phyloP scores from a whole-genome alignment of 2,329 filamentous ascomycete species.

The Aspergillus alliaceus region DNA sequence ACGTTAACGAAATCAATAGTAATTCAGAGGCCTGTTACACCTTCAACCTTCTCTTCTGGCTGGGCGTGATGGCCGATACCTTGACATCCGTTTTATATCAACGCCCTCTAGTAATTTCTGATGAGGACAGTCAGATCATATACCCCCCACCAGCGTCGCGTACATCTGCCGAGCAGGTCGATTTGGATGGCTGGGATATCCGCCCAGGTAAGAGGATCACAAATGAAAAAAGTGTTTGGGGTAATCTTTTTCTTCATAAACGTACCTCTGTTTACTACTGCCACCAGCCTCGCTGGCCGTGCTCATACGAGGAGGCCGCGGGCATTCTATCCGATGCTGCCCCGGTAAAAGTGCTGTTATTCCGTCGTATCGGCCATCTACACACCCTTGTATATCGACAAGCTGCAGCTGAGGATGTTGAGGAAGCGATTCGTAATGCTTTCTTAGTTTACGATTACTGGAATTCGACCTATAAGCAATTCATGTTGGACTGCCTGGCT shows the following conservation, averaged over 20 bases:
- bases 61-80: constrained; percentile 61
- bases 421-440: not conserved
- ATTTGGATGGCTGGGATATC: not conserved
- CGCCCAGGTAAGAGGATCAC: not conserved
- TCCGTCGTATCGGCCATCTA: not conserved
- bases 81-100: constrained; percentile 56
- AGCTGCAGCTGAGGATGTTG: not conserved
- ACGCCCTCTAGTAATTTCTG: not conserved
- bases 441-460: not conserved
- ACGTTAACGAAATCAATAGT: too few species aligned
- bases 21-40: constrained; percentile 44
- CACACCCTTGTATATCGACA: not conserved
- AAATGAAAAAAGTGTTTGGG: not conserved
- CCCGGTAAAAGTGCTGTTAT: not conserved
- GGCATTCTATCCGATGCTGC: not conserved
- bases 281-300: not conserved
- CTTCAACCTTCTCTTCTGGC: constrained; percentile 57
- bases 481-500: not conserved
- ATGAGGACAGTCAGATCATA: not conserved
- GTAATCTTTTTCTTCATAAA: not conserved
- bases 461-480: not conserved
- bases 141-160: not conserved
- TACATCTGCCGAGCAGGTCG: not conserved
- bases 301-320: not conserved
- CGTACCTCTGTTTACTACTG: not conserved